phyloP scores from a whole-genome alignment of 306 rosid species.

The Crotalaria pallida region DNA sequence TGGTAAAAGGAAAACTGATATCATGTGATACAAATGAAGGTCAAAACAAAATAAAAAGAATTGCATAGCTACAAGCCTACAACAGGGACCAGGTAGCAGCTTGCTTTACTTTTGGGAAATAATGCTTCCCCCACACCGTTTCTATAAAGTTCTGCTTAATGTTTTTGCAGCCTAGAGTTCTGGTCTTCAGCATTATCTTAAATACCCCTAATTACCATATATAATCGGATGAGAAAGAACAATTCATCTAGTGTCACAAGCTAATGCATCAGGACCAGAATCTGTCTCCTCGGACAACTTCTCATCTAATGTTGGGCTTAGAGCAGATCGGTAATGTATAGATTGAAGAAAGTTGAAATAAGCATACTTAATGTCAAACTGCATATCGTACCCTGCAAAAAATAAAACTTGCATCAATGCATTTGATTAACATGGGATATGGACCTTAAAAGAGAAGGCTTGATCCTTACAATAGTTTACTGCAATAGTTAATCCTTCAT shows the following conservation, averaged over 20 bases:
- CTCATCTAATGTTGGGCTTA: not conserved
- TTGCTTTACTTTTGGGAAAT: not conserved
- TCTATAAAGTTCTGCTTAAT: not conserved
- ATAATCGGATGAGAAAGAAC: not conserved
- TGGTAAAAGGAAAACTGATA: not conserved
- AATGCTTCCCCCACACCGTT: constrained; percentile 1
- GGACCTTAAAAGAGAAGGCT: not conserved
- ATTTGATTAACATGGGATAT: constrained; percentile 6
- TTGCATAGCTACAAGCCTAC: not conserved
- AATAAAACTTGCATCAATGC: constrained; percentile 7
- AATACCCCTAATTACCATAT: not conserved
- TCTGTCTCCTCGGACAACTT: constrained; percentile 21
- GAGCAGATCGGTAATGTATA: constrained; percentile 26
- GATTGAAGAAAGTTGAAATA: constrained; percentile 79
- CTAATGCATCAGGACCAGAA: constrained; percentile 22
- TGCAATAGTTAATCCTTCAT: constrained; percentile 56
- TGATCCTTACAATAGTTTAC: constrained; percentile 66
- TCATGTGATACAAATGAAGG: constrained; percentile 4
- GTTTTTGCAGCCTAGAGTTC: not conserved
- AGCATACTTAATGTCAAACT: constrained; percentile 76
- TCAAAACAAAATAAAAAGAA: not conserved
- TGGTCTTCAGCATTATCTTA: not conserved
- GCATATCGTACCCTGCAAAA: constrained; percentile 89
- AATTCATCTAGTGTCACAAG: constrained; percentile 9
- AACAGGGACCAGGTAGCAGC: not conserved